Conservation (phyloP, 2,329 filamentous ascomycete species). For the Niveomyces coronatus region DNA sequence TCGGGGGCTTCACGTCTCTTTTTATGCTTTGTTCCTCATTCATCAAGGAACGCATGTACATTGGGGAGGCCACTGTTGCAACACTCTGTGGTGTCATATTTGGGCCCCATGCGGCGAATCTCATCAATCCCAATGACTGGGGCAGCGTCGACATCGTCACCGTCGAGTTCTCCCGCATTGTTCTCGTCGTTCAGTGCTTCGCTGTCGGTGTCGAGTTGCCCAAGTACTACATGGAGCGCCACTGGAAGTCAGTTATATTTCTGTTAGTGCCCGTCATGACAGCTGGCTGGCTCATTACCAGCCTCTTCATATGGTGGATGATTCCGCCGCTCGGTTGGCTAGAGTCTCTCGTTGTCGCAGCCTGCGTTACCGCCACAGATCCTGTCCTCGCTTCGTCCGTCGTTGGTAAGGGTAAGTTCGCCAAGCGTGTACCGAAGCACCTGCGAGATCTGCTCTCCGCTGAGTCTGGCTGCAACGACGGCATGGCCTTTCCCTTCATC, state of each 20-base stretch:
- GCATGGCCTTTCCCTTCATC: constrained; percentile 98
- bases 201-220: constrained; percentile 85
- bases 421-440: constrained; percentile 95
- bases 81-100: constrained; percentile 84
- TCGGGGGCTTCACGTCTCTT: constrained; percentile 92
- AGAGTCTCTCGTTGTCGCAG: constrained; percentile 75
- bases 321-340: constrained; percentile 72
- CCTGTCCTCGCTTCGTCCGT: constrained; percentile 95
- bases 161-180: constrained; percentile 79
- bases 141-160: constrained; percentile 79
- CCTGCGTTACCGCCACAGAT: constrained; percentile 94
- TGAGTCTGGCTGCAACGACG: constrained; percentile 97
- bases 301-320: constrained; percentile 92
- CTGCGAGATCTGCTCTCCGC: constrained; percentile 88
- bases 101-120: constrained; percentile 70
- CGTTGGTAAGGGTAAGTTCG: constrained; percentile 97
- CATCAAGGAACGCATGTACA: constrained; percentile 97
- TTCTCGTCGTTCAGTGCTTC: constrained; percentile 87
- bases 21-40: constrained; percentile 98
- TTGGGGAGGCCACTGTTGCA: constrained; percentile 93
- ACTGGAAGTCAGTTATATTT: constrained; percentile 87
- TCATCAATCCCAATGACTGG: constrained; percentile 69
- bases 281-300: constrained; percentile 86
- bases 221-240: constrained; percentile 92
- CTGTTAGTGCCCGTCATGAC: constrained; percentile 95